Evolutionary conservation across 192 early-diverging fungal genomes (phyloP).

Genomic region (Haplosporangium gracile): DNA sequence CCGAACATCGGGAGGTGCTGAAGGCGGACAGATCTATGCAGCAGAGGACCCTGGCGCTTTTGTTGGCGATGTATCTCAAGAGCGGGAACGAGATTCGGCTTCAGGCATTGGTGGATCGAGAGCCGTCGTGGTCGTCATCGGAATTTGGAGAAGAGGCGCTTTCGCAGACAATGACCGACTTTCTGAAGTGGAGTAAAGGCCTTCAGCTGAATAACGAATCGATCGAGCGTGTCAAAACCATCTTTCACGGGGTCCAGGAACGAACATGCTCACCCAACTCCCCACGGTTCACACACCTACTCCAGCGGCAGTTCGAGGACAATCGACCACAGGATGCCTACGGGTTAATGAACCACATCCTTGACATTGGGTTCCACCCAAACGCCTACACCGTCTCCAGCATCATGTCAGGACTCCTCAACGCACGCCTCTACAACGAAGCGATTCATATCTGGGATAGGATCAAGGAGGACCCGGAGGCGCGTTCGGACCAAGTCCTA

Average conservation of each 20-base stretch:
- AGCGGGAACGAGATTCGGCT: conserved; percentile 14
- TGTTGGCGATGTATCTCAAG: conserved; percentile 45
- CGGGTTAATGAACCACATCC: conserved; percentile 28
- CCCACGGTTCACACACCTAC: conserved; percentile 24
- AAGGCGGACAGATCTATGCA: neutral
- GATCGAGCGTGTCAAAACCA: conserved; percentile 16
- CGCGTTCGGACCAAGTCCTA: neutral
- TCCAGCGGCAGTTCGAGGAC: neutral
- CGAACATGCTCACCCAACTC: conserved; percentile 29
- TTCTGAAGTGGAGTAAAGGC: conserved; percentile 34
- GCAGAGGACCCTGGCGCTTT: conserved; percentile 14
- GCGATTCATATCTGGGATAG: conserved; percentile 15
- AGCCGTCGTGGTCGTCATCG: neutral
- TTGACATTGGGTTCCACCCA: conserved; percentile 36
- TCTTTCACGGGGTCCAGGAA: conserved; percentile 6
- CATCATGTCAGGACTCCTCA: conserved; percentile 34
- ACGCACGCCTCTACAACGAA: conserved; percentile 21
- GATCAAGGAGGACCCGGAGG: neutral
- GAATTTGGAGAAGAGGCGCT: neutral
- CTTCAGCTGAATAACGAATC: conserved; percentile 29
- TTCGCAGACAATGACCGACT: conserved; percentile 17
- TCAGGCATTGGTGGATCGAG: conserved; percentile 5
- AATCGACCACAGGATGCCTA: conserved; percentile 22
- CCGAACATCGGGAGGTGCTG: neutral
- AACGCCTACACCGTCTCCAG: conserved; percentile 17